Evolutionary conservation across 2,329 filamentous ascomycete genomes (phyloP).

Genomic region (Tolypocladium inflatum): DNA sequence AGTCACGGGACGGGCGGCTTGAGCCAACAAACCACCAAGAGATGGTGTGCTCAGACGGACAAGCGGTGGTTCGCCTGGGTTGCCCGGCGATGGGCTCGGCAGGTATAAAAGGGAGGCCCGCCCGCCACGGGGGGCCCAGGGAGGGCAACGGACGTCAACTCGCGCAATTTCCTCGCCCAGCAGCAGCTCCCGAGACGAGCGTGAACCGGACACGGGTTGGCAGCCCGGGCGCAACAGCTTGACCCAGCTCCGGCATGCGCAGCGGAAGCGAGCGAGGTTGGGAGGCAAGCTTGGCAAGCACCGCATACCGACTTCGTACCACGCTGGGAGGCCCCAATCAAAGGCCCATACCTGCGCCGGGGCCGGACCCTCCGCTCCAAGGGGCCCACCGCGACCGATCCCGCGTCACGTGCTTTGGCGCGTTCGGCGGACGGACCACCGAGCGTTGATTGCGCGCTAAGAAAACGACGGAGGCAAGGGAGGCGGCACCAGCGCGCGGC

Average conservation of each 20-base stretch:
- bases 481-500: neutral
- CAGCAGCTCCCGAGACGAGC: neutral
- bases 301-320: too few relatives aligned
- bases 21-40: neutral
- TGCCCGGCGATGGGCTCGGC: conserved; percentile 1
- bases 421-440: neutral
- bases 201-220: conserved; percentile 1
- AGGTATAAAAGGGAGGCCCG: conserved; percentile 5
- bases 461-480: neutral
- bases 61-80: neutral
- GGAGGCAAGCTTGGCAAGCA: too few relatives aligned
- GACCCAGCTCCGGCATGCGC: conserved; percentile 1
- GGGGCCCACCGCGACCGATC: neutral
- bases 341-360: neutral
- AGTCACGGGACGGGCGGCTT: neutral
- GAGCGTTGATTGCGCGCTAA: neutral
- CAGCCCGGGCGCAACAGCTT: conserved; percentile 4
- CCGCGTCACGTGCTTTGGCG: conserved; percentile 1
- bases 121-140: neutral
- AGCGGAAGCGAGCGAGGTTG: neutral
- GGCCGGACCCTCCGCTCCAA: neutral
- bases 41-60: neutral
- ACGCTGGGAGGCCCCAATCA: neutral
- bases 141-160: neutral
- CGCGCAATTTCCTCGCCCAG: conserved; percentile 1